These are phyloP conservation scores for Curvularia lunata DNA, from an alignment of 2,329 filamentous ascomycete genomes.

Conservation along the genomic window DNA sequence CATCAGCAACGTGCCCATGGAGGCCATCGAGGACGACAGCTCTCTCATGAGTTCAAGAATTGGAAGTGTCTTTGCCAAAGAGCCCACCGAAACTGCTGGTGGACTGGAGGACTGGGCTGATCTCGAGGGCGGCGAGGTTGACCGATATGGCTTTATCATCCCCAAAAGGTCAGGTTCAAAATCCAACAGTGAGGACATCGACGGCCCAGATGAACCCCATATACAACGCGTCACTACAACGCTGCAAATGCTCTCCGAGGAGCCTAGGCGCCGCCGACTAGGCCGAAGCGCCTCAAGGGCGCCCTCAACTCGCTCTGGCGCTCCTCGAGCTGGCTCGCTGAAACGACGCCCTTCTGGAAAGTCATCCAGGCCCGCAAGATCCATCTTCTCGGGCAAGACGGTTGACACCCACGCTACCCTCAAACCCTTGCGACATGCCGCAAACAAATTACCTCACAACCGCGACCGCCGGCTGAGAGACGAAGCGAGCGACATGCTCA, in stretches of 20 bases:
- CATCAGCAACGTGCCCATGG: constrained; percentile 33
- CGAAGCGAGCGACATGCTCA: constrained; percentile 70
- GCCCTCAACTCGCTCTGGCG: constrained; percentile 49
- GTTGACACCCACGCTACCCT: constrained; percentile 52
- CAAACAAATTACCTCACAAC: constrained; percentile 61
- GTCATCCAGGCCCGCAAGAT: constrained; percentile 52
- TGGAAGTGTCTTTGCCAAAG: constrained; percentile 51
- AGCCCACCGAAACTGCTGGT: constrained; percentile 64
- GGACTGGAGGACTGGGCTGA: constrained; percentile 71
- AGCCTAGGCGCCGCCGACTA: constrained; percentile 61
- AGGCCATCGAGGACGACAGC: constrained; percentile 35
- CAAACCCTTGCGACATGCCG: constrained; percentile 57
- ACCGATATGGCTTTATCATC: constrained; percentile 70
- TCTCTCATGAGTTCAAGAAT: constrained; percentile 40
- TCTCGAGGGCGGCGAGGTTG: constrained; percentile 64
- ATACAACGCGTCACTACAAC: constrained; percentile 67
- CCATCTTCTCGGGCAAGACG: constrained; percentile 46
- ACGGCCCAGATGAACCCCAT: constrained; percentile 44
- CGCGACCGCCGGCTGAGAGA: constrained; percentile 62
- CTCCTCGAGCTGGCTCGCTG: constrained; percentile 49
- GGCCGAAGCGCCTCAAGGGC: constrained; percentile 58
- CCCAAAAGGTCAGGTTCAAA: constrained; percentile 49
- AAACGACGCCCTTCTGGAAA: constrained; percentile 51
- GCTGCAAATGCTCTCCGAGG: constrained; percentile 62
- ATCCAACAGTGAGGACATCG: constrained; percentile 33